Evolutionary conservation across 2,329 filamentous ascomycete species (phyloP).

Genomic region (Phyllosticta citrichinensis): DNA sequence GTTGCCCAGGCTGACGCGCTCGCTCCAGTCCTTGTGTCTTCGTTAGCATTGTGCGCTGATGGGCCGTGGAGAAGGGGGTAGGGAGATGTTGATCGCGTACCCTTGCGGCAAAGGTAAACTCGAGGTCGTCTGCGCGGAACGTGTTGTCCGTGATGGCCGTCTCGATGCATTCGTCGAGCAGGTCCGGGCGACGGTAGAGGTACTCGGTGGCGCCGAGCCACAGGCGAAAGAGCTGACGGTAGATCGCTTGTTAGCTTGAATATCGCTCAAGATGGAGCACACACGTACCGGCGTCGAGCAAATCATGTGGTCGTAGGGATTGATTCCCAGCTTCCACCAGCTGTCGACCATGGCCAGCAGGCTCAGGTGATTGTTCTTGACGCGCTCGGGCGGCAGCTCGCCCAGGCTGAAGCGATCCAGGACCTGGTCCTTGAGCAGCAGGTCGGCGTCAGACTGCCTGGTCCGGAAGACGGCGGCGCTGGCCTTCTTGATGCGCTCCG

Average conservation of each 20-base stretch:
- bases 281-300: constrained; percentile 74
- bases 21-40: constrained; percentile 69
- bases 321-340: constrained; percentile 87
- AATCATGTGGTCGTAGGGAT: constrained; percentile 99
- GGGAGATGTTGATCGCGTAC: constrained; percentile 27
- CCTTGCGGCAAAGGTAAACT: constrained; percentile 93
- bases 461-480: constrained; percentile 60
- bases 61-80: background rate
- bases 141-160: constrained; percentile 83
- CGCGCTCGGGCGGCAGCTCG: constrained; percentile 52
- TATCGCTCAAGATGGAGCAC: background rate
- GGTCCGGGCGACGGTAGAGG: constrained; percentile 70
- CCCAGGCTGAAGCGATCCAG: constrained; percentile 84
- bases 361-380: constrained; percentile 88
- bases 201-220: constrained; percentile 97
- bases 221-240: constrained; percentile 68
- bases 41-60: background rate
- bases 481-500: constrained; percentile 65
- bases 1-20: constrained; percentile 81
- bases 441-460: constrained; percentile 42
- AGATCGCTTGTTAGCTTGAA: background rate
- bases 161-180: constrained; percentile 75
- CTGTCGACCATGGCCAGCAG: constrained; percentile 96
- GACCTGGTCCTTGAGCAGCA: constrained; percentile 69
- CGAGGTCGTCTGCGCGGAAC: constrained; percentile 89